A percentile compares a stretch with the other conserved stretches of the same genome.
phyloP scores from a whole-genome alignment of 2,329 filamentous ascomycete species.

The Neonectria magnoliae region DNA sequence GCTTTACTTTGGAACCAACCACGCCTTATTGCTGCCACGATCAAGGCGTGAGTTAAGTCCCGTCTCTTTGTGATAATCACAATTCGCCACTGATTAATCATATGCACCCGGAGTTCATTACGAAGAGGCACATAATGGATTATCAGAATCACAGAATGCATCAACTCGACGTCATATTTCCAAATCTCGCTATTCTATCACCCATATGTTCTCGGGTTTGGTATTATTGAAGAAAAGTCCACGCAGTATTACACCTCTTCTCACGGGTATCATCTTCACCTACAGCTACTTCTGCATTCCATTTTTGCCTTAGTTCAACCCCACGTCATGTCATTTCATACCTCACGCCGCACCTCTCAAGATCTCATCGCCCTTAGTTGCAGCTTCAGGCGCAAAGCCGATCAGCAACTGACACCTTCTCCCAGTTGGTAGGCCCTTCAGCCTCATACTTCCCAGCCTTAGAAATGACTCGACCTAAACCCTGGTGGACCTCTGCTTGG shows the following conservation, averaged over 20 bases:
- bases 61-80: background rate
- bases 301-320: slow-evolving; percentile 1
- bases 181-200: background rate
- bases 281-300: slow-evolving; percentile 6
- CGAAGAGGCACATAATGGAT: background rate
- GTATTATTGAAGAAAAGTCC: background rate
- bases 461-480: slow-evolving; percentile 85
- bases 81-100: background rate
- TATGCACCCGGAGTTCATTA: background rate
- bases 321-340: too few relatives aligned
- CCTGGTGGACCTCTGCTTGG: slow-evolving; percentile 87
- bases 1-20: background rate
- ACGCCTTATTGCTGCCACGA: too few relatives aligned
- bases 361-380: background rate
- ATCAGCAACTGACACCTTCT: slow-evolving; percentile 50
- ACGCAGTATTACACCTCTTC: slow-evolving; percentile 4
- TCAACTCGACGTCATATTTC: background rate
- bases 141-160: too few relatives aligned
- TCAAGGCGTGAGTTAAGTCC: too few relatives aligned
- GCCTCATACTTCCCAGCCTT: slow-evolving; percentile 79
- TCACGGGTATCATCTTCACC: slow-evolving; percentile 40
- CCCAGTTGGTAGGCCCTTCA: slow-evolving; percentile 63
- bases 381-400: slow-evolving; percentile 39
- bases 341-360: background rate
- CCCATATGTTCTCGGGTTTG: too few relatives aligned